phyloP scores from a whole-genome alignment of 2,329 filamentous ascomycete genomes.

The Cladosporium oxysporum region DNA sequence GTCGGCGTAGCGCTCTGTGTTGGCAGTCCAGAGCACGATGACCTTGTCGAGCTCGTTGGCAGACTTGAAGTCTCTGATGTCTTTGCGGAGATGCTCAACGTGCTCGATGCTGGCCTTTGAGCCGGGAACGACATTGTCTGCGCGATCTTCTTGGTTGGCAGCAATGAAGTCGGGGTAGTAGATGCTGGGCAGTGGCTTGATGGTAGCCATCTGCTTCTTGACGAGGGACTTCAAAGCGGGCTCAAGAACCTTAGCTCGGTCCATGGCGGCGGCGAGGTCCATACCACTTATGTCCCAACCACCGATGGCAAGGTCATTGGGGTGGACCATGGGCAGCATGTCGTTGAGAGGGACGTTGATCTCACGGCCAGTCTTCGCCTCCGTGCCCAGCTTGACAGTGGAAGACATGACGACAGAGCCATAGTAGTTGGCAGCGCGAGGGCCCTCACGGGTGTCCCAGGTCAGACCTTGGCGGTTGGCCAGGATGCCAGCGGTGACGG shows the following conservation, averaged over 20 bases:
- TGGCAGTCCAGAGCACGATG: constrained; percentile 97
- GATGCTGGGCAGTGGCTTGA: constrained; percentile 89
- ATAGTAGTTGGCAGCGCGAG: constrained; percentile 90
- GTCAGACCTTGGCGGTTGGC: constrained; percentile 83
- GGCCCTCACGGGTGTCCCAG: constrained; percentile 93
- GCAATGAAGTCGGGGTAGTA: constrained; percentile 99
- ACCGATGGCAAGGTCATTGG: constrained; percentile 90
- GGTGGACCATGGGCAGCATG: constrained; percentile 93
- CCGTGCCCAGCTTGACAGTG: constrained; percentile 92
- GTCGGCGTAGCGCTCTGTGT: constrained; percentile 95
- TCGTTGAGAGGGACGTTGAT: constrained; percentile 96
- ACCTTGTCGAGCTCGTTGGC: constrained; percentile 87
- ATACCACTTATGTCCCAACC: constrained; percentile 96
- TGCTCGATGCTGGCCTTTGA: constrained; percentile 82
- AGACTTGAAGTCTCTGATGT: constrained; percentile 92
- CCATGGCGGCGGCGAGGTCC: constrained; percentile 90
- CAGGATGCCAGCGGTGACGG: constrained; percentile 94
- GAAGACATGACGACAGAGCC: constrained; percentile 96
- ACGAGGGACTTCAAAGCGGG: constrained; percentile 89
- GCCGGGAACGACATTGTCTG: constrained; percentile 85
- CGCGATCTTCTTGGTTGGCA: constrained; percentile 94
- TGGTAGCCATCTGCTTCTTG: constrained; percentile 85
- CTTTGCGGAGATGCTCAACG: constrained; percentile 87
- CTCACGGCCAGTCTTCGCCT: constrained; percentile 79
- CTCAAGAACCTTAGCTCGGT: constrained; percentile 91